Base-by-base conservation (phyloP, 331 rosid species). In the Erythrophleum ivorense region DNA sequence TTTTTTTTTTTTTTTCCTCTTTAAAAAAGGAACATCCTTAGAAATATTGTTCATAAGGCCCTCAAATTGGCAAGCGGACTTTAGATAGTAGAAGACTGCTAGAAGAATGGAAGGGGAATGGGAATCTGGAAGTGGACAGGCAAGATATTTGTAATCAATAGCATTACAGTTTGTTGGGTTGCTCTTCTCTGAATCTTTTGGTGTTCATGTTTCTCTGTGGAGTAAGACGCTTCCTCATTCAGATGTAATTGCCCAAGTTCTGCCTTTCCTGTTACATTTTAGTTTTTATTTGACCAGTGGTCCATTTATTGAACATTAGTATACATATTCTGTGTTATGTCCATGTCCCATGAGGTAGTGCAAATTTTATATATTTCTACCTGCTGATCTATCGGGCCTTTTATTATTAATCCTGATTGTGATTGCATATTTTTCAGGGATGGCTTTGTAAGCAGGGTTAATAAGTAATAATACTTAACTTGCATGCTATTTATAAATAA, bases 401-500 rank as follows among this genome's bases (percentile, higher is more conserved):
- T 24, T 24, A 24, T 24, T 1, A 24, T 24, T 24, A 24, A 24
- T 24, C 29, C 29, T 24, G 29, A 24, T 24, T 24, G 29, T 24
- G 29, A 24, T 24, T 24, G 29, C 29, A 24, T 24, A 24, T 24
- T 24, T 24, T 24, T 24, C 29, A 24, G 29, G 29, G 29, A 33
- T 64, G 52, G 50, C 36, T 52, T 78, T 70, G 10, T 8, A 14
- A 50, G 65, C 34, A 8, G 49, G 33, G 55, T 24, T 24, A 24
- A 24, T 24, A 24, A 24, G n/a, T 9, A 50, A 14, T 55, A 21
- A 76, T 66, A 48, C 70, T 40, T 12, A 5, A 75, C 12, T 52
- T 78, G 75, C 81, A 33, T 45, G 45, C 43, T 82, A 41, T 60
- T 86, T 59, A 85, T 83, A 48, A 82, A 88, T 68, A 70, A 24